Evolutionary conservation across 805 yeast species (phyloP).

Genomic region (Blastobotrys attinorum): DNA sequence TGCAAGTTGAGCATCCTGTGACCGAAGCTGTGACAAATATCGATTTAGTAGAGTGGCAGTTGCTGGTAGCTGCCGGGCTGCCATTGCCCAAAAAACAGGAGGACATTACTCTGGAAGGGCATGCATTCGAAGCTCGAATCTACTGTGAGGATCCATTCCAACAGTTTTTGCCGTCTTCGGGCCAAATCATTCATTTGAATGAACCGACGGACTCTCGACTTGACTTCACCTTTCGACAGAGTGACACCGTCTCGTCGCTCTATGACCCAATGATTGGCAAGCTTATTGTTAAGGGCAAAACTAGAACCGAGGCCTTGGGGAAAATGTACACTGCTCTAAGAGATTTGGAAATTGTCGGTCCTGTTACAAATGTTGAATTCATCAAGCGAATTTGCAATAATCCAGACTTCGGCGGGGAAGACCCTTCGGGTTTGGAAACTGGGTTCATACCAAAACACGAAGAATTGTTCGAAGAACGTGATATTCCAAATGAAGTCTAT

Average conservation of each 20-base stretch:
- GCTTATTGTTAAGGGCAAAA: conserved; percentile 23
- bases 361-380: conserved; percentile 27
- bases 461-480: conserved; percentile 12
- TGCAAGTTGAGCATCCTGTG: conserved; percentile 52
- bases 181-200: conserved; percentile 23
- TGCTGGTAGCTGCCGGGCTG: conserved; percentile 27
- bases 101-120: conserved; percentile 22
- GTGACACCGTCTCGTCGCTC: conserved; percentile 23
- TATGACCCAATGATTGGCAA: conserved; percentile 30
- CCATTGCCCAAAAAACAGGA: conserved; percentile 28
- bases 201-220: conserved; percentile 23
- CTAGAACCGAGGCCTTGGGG: conserved; percentile 23
- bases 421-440: conserved; percentile 25
- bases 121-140: conserved; percentile 28
- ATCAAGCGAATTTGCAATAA: conserved; percentile 22
- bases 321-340: conserved; percentile 24
- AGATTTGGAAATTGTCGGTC: conserved; percentile 27
- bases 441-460: conserved; percentile 26
- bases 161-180: conserved; percentile 25
- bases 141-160: conserved; percentile 30
- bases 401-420: conserved; percentile 22
- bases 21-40: conserved; percentile 50
- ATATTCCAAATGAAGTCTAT: conserved; percentile 17
- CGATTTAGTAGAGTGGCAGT: conserved; percentile 47
- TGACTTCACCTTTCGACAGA: conserved; percentile 24